Evolutionary conservation across 768 basidiomycete genomes (phyloP).

Genomic region (Auriscalpium microsporum): DNA sequence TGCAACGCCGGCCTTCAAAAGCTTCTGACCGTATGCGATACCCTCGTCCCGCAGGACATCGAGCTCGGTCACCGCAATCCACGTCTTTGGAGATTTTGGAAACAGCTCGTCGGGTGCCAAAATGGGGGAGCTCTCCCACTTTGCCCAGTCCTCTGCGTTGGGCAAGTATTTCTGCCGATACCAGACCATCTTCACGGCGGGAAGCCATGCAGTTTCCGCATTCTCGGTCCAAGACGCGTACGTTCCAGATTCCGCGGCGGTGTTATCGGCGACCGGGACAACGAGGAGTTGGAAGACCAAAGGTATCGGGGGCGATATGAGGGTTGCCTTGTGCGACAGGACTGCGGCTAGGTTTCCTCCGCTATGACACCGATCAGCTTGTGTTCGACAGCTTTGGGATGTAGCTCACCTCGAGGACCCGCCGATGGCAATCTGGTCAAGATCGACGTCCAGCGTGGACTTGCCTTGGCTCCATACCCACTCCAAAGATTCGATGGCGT

Average conservation of each 20-base stretch:
- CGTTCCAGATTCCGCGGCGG: conserved; percentile 34
- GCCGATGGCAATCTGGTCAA: conserved; percentile 53
- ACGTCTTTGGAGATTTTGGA: conserved; percentile 43
- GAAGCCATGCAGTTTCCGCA: conserved; percentile 49
- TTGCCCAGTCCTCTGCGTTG: conserved; percentile 45
- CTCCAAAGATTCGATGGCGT: conserved; percentile 55
- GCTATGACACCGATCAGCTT: conserved; percentile 24
- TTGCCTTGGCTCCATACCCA: conserved; percentile 50
- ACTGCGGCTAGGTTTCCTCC: conserved; percentile 67
- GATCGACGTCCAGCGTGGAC: conserved; percentile 38
- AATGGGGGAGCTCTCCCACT: conserved; percentile 67
- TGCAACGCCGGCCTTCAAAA: conserved; percentile 42
- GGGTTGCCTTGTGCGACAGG: conserved; percentile 52
- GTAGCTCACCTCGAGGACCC: conserved; percentile 56
- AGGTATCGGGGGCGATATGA: conserved; percentile 39
- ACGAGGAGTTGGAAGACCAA: conserved; percentile 56
- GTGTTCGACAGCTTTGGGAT: not conserved
- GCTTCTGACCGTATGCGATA: conserved; percentile 49
- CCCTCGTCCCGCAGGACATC: conserved; percentile 67
- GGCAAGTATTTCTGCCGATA: conserved; percentile 65
- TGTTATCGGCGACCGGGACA: conserved; percentile 70
- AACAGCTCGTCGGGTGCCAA: conserved; percentile 53
- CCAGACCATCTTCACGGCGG: conserved; percentile 63
- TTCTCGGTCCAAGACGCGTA: conserved; percentile 51
- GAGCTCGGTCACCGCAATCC: conserved; percentile 55